Percentiles rank a stretch among this genome's conserved stretches.
Evolutionary conservation across 2,329 filamentous ascomycete species (phyloP).

Genomic region (Pseudogymnoascus sp.): DNA sequence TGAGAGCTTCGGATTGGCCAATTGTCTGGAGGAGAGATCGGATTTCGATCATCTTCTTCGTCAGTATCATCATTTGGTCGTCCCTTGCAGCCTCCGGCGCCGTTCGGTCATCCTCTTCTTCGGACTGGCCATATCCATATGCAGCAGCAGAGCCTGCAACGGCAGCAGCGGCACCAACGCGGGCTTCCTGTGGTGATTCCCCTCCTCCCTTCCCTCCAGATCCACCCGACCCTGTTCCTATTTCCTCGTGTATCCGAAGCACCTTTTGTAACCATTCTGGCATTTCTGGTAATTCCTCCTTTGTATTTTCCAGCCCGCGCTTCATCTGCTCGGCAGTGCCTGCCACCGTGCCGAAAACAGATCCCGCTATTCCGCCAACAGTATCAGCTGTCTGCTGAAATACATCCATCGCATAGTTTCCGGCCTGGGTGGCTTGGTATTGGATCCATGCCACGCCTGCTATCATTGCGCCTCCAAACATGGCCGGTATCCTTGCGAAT

Average conservation of each 20-base stretch:
- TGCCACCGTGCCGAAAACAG: conserved; percentile 63
- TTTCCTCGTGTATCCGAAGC: conserved; percentile 53
- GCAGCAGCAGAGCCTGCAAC: conserved; percentile 67
- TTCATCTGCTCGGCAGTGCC: conserved; percentile 72
- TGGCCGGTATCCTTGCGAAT: conserved; percentile 77
- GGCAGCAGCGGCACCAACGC: conserved; percentile 52
- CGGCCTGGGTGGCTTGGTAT: conserved; percentile 84
- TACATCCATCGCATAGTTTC: conserved; percentile 69
- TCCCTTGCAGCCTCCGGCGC: conserved; percentile 67
- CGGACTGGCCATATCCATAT: conserved; percentile 67
- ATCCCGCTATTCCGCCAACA: conserved; percentile 60
- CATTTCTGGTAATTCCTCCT: conserved; percentile 59
- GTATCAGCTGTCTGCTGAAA: conserved; percentile 67
- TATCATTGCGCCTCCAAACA: conserved; percentile 83
- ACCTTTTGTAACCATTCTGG: conserved; percentile 75
- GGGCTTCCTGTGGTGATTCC: conserved; percentile 52
- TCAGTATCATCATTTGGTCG: conserved; percentile 99
- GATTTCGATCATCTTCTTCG: conserved; percentile 99
- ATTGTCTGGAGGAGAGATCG: conserved; percentile 83
- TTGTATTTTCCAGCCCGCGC: conserved; percentile 76
- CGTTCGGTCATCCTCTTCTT: conserved; percentile 56
- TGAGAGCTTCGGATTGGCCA: conserved; percentile 82
- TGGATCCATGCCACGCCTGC: conserved; percentile 87
- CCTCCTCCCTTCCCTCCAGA: conserved; percentile 35
- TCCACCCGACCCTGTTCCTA: conserved; percentile 36